Base-by-base conservation (phyloP, 768 basidiomycete species). In the Leccinum aurantiacum region DNA sequence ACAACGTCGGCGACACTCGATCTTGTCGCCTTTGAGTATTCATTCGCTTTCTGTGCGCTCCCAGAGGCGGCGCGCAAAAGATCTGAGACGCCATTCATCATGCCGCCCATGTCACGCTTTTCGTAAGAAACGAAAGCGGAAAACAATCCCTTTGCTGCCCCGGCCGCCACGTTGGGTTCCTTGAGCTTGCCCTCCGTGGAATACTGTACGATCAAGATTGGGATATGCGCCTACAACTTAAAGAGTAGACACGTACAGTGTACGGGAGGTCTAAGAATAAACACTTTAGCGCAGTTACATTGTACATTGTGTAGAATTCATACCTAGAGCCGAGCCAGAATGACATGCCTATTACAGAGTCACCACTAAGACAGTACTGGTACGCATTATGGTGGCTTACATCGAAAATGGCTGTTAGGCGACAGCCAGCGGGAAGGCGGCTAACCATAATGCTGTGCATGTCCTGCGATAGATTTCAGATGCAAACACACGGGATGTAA, bases 121-220 rank as follows among this genome's bases (percentile, higher is more conserved):
- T 89, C 79, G 70, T 93, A 96, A 10, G 90, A 87, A 29, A 81
- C 76, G 2, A 91, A 84, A 1, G 93, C 91, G 24, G 84, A 82
- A n/a, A 96, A 72, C 4, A 97, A 77, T 8, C 92, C 93, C 69
- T 91, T 85, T 0, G 94, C 95, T 4, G 95, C 95, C 69, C 92
- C 94, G 9, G 87, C 82, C 11, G 87, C 86, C 15, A 94, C 76
- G 69, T 97, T 95, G 35, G 95, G 94, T 71, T 97, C 94, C 74
- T 98, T 97, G 71, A 98, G 77, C 70, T 92, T 94, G 53, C 95
- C 95, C 76, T 98, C 93, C 7, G 94, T 96, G 22, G 93, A 93
- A 76, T 98, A 98, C 86, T 91, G 61, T 35, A 19, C 13, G 50
- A 55, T 55, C 38, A 58, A 14, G 53, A 22, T 57, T 27, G 58